Base-by-base conservation (phyloP, 257 asterid genomes). In the Buddleja alternifolia region DNA sequence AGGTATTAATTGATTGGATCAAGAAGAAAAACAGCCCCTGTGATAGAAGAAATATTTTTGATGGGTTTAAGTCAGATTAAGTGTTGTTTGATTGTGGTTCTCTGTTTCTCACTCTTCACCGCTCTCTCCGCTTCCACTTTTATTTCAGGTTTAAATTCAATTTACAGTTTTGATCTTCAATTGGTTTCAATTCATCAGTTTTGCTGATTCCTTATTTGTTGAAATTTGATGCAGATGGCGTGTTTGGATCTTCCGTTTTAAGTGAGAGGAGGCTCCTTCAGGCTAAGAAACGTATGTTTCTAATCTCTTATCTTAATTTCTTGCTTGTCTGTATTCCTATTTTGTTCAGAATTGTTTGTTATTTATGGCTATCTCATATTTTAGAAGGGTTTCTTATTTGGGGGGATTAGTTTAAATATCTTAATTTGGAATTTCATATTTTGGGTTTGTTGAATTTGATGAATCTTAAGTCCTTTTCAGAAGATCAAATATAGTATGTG, bases 181-280 rank as follows among this genome's bases (percentile, higher is more conserved):
- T 44, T 52, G n/a, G 48, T 12, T 61, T 70, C 66, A 37, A 9
- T 46, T 62, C 9, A 23, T 17, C 41, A 10, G 21, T 51, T 23
- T 20, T 59, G 67, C 51, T 51, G 32, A 40, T 73, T 52, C 34
- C 42, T 39, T 19, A 20, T 65, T 39, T 40, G 25, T 45, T 51
- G 5, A 12, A 6, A 23, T 34, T 50, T 76, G 76, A 55, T 55
- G 78, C 84, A 90, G 92, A 88, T 57, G 86, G 72, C 60, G 19
- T 88, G 29, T 83, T 83, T 77, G 81, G 79, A 57, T 71, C 82
- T 66, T 66, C 81, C 20, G 75, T 62, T 74, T 74, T 77, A 50
- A 36, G 79, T 21, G 90, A 85, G 74, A 84, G 96, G 67, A 88
- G 82, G 78, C 86, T 90, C 21, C 93, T 90, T 66, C 96, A 85